Percentiles rank a stretch among this genome's conserved stretches.
Evolutionary conservation across 2,329 filamentous ascomycete genomes (phyloP).

Genomic region (Penicillium sp.): DNA sequence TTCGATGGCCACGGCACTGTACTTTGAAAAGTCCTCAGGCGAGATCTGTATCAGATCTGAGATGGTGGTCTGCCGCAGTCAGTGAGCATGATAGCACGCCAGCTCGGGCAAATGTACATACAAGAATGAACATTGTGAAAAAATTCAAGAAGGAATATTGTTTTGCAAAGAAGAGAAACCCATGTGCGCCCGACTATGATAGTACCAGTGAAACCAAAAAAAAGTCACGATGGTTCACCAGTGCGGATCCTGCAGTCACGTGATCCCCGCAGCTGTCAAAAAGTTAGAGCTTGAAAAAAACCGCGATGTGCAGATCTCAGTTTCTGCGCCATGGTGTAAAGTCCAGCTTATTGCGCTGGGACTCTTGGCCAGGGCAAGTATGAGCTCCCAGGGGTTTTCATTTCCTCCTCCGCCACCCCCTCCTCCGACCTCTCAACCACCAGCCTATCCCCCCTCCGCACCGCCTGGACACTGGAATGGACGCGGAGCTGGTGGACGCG

Average conservation of each 20-base stretch:
- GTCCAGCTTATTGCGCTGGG: conserved; percentile 24
- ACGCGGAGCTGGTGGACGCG: conserved; percentile 28
- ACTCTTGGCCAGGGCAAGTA: conserved; percentile 28
- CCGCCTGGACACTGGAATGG: conserved; percentile 31
- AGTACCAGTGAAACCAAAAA: conserved; percentile 4
- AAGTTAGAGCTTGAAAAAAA: conserved; percentile 13
- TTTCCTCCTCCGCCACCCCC: conserved; percentile 49
- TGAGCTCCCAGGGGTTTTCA: conserved; percentile 45
- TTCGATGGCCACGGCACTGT: conserved; percentile 78
- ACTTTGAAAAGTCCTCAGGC: conserved; percentile 81
- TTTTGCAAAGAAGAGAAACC: neutral
- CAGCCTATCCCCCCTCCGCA: conserved; percentile 19
- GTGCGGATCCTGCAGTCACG: conserved; percentile 10
- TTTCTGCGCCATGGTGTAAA: conserved; percentile 24
- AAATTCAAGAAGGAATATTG: neutral
- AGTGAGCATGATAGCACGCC: conserved; percentile 22
- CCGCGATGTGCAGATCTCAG: conserved; percentile 4
- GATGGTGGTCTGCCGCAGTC: conserved; percentile 70
- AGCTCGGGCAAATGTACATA: conserved; percentile 29
- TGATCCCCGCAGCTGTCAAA: conserved; percentile 17
- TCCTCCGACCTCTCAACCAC: conserved; percentile 25
- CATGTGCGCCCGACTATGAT: neutral
- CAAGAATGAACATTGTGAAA: conserved; percentile 51
- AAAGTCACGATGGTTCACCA: conserved; percentile 10
- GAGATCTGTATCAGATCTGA: conserved; percentile 91